Percentiles rank a stretch among this genome's conserved stretches.
Evolutionary conservation across 2,329 filamentous ascomycete genomes (phyloP).

Genomic region (Venturia effusa): DNA sequence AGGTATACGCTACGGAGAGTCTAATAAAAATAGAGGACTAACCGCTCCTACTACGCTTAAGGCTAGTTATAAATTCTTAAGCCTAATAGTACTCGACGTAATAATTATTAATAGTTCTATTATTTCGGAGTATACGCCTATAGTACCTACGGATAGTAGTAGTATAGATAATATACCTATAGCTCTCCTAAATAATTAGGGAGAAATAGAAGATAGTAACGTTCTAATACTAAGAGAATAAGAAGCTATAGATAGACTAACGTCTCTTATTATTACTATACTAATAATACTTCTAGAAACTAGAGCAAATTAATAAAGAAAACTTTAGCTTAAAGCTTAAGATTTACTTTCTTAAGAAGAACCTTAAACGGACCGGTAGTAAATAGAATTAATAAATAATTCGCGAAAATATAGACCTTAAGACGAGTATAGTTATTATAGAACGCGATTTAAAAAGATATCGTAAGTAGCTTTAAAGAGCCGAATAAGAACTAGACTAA

Average conservation of each 20-base stretch:
- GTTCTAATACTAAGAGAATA: conserved; percentile 87
- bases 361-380: conserved; percentile 73
- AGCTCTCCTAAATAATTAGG: conserved; percentile 50
- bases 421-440: conserved; percentile 84
- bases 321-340: conserved; percentile 96
- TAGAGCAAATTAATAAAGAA: conserved; percentile 95
- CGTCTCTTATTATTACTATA: not conserved
- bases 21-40: conserved; percentile 30
- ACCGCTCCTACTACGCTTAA: conserved; percentile 60
- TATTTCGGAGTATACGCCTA: conserved; percentile 54
- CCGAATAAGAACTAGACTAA: conserved; percentile 75
- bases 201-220: conserved; percentile 64
- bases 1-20: conserved; percentile 18
- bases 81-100: conserved; percentile 67
- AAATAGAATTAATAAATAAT: conserved; percentile 82
- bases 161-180: conserved; percentile 72
- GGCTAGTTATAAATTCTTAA: conserved; percentile 53
- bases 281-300: conserved; percentile 39
- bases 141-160: conserved; percentile 66
- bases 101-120: conserved; percentile 57
- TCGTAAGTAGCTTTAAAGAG: conserved; percentile 70
- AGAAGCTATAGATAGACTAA: conserved; percentile 56
- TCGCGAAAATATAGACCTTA: conserved; percentile 91
- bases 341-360: conserved; percentile 92
- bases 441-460: conserved; percentile 76